These are phyloP conservation scores for Trichothecium roseum DNA, from an alignment of 2,329 filamentous ascomycete genomes.

Conservation along the genomic window DNA sequence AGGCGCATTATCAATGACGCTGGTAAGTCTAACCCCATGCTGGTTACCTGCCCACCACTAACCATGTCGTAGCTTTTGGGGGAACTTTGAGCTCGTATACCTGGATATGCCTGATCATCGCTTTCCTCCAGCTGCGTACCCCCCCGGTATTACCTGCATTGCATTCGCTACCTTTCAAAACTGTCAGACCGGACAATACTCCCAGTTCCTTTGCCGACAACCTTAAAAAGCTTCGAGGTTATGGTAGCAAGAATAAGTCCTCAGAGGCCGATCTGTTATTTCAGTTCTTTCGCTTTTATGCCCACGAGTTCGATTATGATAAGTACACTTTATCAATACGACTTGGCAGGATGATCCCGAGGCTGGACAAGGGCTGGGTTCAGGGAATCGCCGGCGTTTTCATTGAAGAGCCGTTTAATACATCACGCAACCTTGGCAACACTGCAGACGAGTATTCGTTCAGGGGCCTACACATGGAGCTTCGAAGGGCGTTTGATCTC, in stretches of 20 bases:
- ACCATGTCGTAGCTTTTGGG: slow-evolving; percentile 57
- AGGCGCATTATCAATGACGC: slow-evolving; percentile 89
- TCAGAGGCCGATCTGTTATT: slow-evolving; percentile 81
- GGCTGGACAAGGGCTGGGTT: slow-evolving; percentile 87
- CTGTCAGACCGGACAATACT: slow-evolving; percentile 49
- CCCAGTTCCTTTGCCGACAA: slow-evolving; percentile 81
- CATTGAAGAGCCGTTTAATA: slow-evolving; percentile 95
- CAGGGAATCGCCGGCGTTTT: slow-evolving; percentile 49
- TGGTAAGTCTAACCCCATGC: slow-evolving; percentile 47
- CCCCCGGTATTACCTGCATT: slow-evolving; percentile 78
- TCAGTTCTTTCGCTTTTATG: slow-evolving; percentile 91
- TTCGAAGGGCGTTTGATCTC: slow-evolving; percentile 78
- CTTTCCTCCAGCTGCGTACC: slow-evolving; percentile 80
- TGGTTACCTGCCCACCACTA: slow-evolving; percentile 6
- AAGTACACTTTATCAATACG: slow-evolving; percentile 77
- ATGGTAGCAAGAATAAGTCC: slow-evolving; percentile 71
- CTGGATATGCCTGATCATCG: slow-evolving; percentile 98
- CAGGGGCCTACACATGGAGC: slow-evolving; percentile 78
- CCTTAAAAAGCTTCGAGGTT: slow-evolving; percentile 60
- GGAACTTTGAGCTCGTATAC: slow-evolving; percentile 96
- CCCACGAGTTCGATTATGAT: slow-evolving; percentile 85
- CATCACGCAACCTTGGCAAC: slow-evolving; percentile 79
- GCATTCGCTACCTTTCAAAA: slow-evolving; percentile 51
- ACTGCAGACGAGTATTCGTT: slow-evolving; percentile 95
- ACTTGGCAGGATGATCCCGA: slow-evolving; percentile 65